These are phyloP conservation scores for Solanum boliviense DNA, from an alignment of 257 asterid genomes.

Conservation along the genomic window DNA sequence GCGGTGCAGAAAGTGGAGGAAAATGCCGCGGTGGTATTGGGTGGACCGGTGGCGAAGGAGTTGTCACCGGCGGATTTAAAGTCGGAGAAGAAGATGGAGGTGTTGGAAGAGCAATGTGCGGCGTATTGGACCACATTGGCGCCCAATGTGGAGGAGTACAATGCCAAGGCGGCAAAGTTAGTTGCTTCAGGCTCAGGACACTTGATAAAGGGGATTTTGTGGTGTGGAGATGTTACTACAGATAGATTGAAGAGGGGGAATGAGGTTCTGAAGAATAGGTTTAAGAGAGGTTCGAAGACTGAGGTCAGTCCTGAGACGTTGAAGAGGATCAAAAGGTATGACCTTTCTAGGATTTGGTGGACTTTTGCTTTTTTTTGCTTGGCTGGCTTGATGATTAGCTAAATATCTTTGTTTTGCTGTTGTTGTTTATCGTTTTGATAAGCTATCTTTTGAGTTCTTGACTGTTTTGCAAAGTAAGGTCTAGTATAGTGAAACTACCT, in stretches of 20 bases:
- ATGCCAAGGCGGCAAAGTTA: conserved; percentile 67
- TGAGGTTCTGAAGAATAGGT: conserved; percentile 43
- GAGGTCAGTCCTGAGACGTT: conserved; percentile 64
- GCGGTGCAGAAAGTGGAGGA: conserved; percentile 57
- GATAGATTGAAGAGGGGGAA: conserved; percentile 45
- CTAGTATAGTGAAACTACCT: neutral
- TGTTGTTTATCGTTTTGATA: neutral
- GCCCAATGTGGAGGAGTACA: conserved; percentile 93
- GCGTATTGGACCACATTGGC: conserved; percentile 95
- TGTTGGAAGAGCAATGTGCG: conserved; percentile 66
- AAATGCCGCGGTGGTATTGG: conserved; percentile 27
- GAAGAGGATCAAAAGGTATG: conserved; percentile 73
- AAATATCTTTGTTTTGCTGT: neutral
- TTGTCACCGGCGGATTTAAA: conserved; percentile 40
- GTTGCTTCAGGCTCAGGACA: conserved; percentile 85
- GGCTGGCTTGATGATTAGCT: neutral
- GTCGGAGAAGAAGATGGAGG: conserved; percentile 52
- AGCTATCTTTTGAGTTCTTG: neutral
- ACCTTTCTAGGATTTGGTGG: neutral
- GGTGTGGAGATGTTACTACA: conserved; percentile 92
- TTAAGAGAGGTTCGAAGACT: conserved; percentile 37
- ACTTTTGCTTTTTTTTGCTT: neutral
- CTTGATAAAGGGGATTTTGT: conserved; percentile 75
- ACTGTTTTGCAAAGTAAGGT: neutral
- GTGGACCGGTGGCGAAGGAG: conserved; percentile 36